Conservation (phyloP, 2,329 filamentous ascomycete species). For the Thelonectria rubi region DNA sequence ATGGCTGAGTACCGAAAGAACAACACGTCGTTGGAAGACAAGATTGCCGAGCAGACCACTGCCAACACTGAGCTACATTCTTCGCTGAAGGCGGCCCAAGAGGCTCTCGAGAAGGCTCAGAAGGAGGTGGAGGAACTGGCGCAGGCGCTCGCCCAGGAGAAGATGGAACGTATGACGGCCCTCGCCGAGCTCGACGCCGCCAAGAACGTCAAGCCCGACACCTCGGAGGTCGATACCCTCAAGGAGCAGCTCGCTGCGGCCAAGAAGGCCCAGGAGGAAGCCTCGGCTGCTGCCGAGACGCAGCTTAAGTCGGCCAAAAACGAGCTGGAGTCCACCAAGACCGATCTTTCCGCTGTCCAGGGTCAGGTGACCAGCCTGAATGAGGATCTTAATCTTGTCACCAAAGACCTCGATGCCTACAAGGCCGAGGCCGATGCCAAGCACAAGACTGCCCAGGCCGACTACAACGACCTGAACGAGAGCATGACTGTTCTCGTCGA, state of each 20-base stretch:
- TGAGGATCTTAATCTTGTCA: slow-evolving; percentile 57
- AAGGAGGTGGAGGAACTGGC: slow-evolving; percentile 60
- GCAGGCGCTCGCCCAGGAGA: slow-evolving; percentile 65
- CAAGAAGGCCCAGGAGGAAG: slow-evolving; percentile 58
- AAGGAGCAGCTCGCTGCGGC: slow-evolving; percentile 59
- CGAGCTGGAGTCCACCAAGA: slow-evolving; percentile 48
- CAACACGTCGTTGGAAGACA: slow-evolving; percentile 48
- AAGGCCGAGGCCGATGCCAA: slow-evolving; percentile 61
- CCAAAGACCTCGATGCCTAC: slow-evolving; percentile 64
- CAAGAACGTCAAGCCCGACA: slow-evolving; percentile 65
- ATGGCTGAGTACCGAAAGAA: slow-evolving; percentile 51
- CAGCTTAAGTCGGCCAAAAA: slow-evolving; percentile 49
- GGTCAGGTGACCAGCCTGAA: slow-evolving; percentile 43
- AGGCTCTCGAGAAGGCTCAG: slow-evolving; percentile 56
- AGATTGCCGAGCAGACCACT: slow-evolving; percentile 48
- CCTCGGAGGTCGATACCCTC: slow-evolving; percentile 61
- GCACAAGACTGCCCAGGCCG: slow-evolving; percentile 64
- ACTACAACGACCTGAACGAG: slow-evolving; percentile 71
- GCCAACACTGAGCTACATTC: slow-evolving; percentile 49
- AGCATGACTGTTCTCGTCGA: slow-evolving; percentile 68
- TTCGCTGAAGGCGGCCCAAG: slow-evolving; percentile 51
- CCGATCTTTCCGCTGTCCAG: slow-evolving; percentile 50
- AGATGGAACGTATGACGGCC: slow-evolving; percentile 67
- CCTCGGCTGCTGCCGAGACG: slow-evolving; percentile 47
- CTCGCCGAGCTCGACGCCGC: slow-evolving; percentile 68